Evolutionary conservation across 805 yeast genomes (phyloP).

Genomic region (Ogataea zsoltii): DNA sequence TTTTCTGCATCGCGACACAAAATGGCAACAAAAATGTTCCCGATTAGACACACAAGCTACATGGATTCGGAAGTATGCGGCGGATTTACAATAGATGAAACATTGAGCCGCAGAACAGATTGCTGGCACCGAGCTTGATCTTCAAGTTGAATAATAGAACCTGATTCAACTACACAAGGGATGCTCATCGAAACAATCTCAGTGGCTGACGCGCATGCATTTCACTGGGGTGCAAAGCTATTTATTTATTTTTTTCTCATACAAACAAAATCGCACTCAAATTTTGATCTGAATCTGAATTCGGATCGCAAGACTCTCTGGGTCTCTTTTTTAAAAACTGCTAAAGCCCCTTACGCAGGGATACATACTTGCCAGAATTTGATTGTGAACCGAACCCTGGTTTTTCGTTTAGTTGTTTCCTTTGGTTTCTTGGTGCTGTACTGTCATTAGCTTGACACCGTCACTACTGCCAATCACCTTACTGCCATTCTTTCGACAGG

Average conservation of each 20-base stretch:
- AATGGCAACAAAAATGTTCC: conserved; percentile 2
- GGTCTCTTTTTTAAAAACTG: too few species aligned
- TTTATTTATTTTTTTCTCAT: neutral
- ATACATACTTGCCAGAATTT: too few species aligned
- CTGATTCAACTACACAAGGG: neutral
- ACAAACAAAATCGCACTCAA: neutral
- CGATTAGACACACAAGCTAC: neutral
- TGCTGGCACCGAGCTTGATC: neutral
- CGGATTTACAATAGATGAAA: neutral
- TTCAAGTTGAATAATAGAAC: neutral
- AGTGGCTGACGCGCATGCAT: neutral
- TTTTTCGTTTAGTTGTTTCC: neutral
- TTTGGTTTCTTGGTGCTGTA: neutral
- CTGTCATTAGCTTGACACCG: neutral
- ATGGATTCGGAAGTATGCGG: neutral
- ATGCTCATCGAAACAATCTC: neutral
- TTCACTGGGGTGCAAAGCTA: neutral
- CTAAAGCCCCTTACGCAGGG: too few species aligned
- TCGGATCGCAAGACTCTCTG: too few species aligned
- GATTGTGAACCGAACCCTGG: too few species aligned
- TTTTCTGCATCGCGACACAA: neutral
- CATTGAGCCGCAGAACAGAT: conserved; percentile 1
- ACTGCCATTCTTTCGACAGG: too few species aligned
- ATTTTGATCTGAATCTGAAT: neutral
- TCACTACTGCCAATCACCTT: too few species aligned